Conservation (phyloP, 2,329 filamentous ascomycete species). For the Cercospora zeae-maydis region DNA sequence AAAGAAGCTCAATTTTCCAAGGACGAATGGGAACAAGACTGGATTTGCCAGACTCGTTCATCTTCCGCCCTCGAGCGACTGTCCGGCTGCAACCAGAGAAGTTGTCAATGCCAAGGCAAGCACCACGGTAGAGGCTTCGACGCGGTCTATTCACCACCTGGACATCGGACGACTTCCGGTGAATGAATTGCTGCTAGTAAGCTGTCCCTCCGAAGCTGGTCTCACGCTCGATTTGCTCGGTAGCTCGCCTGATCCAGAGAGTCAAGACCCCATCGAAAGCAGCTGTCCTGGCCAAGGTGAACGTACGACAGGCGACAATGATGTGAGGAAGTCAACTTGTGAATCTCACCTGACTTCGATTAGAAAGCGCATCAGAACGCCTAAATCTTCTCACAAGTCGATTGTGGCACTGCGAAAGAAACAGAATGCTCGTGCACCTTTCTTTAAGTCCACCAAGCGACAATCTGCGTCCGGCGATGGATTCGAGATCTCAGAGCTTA, state of each 20-base stretch:
- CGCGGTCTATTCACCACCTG: not conserved
- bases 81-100: not conserved
- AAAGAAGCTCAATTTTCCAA: not conserved
- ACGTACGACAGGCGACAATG: not conserved
- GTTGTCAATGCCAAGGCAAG: not conserved
- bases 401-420: slow-evolving; percentile 18
- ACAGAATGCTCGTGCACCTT: slow-evolving; percentile 7
- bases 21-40: no score
- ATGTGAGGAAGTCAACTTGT: not conserved
- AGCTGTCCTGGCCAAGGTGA: slow-evolving; percentile 4
- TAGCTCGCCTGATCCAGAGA: slow-evolving; percentile 3
- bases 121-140: no score
- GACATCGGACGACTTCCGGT: slow-evolving; percentile 11
- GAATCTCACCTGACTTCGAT: slow-evolving; percentile 24
- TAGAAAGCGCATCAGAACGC: slow-evolving; percentile 24
- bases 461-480: slow-evolving; percentile 21
- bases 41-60: not conserved
- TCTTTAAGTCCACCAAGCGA: not conserved
- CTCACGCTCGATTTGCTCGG: not conserved
- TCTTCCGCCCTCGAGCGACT: not conserved
- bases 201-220: not conserved
- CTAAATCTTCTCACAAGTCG: slow-evolving; percentile 24
- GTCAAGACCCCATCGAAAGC: slow-evolving; percentile 22
- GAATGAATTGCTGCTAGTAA: slow-evolving; percentile 25
- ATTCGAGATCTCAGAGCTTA: slow-evolving; percentile 24